These are phyloP conservation scores for Mortierella sp. DNA, from an alignment of 371 early-diverging fungal genomes.

Conservation along the genomic window DNA sequence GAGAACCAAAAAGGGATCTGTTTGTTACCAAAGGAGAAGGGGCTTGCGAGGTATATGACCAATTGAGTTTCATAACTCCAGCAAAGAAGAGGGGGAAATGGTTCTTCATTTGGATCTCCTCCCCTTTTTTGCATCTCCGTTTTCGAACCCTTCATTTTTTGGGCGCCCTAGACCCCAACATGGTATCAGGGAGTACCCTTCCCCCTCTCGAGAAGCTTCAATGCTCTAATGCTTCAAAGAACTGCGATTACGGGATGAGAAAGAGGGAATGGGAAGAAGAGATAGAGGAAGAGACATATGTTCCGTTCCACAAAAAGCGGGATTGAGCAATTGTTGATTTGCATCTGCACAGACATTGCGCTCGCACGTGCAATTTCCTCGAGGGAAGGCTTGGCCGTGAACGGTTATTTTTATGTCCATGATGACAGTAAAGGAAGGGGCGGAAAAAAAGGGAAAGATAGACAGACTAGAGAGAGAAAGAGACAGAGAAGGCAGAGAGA, in stretches of 20 bases:
- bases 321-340: too few relatives aligned
- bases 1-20: not conserved
- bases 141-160: not conserved
- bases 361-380: not conserved
- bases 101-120: not conserved
- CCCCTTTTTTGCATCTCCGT: not conserved
- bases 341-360: not conserved
- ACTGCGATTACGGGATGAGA: too few relatives aligned
- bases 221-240: too few relatives aligned
- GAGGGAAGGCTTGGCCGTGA: not conserved
- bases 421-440: not conserved
- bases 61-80: not conserved
- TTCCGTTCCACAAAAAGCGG: too few relatives aligned
- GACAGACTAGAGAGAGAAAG: not conserved
- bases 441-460: not conserved
- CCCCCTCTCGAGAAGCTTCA: too few relatives aligned
- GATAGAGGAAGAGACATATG: too few relatives aligned
- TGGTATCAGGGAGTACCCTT: too few relatives aligned
- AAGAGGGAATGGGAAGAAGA: not conserved
- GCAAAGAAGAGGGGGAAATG: not conserved
- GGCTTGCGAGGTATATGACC: not conserved
- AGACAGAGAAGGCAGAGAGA: not conserved
- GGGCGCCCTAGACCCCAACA: too few relatives aligned
- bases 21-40: not conserved
- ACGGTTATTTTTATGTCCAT: not conserved